Evolutionary conservation across 23 red algal species (phyloP).

Genomic region (Gracilaria gracilis): DNA sequence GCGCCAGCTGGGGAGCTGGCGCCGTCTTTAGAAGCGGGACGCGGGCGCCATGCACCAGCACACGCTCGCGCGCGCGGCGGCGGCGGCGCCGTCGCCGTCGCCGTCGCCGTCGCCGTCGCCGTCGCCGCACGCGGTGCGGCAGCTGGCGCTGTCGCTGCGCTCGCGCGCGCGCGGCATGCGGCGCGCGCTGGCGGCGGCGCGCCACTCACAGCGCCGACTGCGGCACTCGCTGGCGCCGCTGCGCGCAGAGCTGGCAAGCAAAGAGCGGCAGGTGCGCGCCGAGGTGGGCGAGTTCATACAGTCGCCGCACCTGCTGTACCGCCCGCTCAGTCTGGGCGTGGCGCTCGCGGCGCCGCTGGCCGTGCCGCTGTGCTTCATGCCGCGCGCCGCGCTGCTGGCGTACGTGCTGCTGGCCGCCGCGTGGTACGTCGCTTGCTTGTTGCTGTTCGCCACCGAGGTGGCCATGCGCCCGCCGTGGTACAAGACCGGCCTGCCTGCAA

Average conservation of each 20-base stretch:
- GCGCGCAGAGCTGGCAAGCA: neutral
- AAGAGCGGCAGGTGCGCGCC: constrained; percentile 21
- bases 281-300: constrained; percentile 67
- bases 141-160: constrained; percentile 37
- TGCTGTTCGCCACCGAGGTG: constrained; percentile 84
- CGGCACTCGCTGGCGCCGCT: constrained; percentile 1
- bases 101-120: too few species aligned
- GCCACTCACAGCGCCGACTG: neutral
- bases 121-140: neutral
- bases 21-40: too few species aligned
- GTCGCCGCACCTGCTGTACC: constrained; percentile 72
- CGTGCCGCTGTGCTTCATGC: constrained; percentile 80
- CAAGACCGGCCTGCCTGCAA: constrained; percentile 58
- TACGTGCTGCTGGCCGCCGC: constrained; percentile 51
- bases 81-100: too few species aligned
- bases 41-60: too few species aligned
- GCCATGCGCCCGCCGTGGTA: constrained; percentile 97
- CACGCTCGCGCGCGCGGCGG: too few species aligned
- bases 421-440: constrained; percentile 80
- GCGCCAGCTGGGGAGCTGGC: too few species aligned
- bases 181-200: neutral
- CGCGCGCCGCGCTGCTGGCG: constrained; percentile 34
- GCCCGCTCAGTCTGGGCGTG: constrained; percentile 62
- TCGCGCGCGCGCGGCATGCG: constrained; percentile 25
- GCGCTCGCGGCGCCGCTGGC: constrained; percentile 65